phyloP scores from a whole-genome alignment of 2,329 filamentous ascomycete genomes.

The Paecilomyces sp. region DNA sequence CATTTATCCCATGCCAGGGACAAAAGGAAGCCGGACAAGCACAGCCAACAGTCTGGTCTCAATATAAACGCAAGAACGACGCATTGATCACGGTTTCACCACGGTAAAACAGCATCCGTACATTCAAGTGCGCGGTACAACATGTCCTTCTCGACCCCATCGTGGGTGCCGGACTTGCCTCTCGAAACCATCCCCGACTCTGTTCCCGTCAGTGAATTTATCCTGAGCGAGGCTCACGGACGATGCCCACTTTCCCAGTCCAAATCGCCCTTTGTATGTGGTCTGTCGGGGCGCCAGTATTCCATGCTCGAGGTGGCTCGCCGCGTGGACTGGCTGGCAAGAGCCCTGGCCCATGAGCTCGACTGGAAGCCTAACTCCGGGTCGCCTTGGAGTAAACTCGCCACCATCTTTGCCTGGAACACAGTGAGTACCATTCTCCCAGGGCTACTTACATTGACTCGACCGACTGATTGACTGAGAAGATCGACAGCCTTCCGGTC shows the following conservation, averaged over 20 bases:
- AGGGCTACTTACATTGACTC: too few relatives aligned
- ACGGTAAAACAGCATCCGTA: too few relatives aligned
- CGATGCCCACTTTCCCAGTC: slow-evolving; percentile 54
- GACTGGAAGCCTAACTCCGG: slow-evolving; percentile 56
- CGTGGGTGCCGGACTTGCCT: slow-evolving; percentile 5
- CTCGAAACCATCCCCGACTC: slow-evolving; percentile 55
- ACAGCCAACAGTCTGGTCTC: too few relatives aligned
- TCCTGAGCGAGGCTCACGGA: slow-evolving; percentile 60
- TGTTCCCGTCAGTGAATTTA: slow-evolving; percentile 63
- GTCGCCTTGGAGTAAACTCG: slow-evolving; percentile 65
- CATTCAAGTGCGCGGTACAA: too few relatives aligned
- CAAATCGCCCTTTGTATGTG: slow-evolving; percentile 63
- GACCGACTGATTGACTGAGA: too few relatives aligned
- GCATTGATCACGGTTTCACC: too few relatives aligned
- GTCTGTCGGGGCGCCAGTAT: slow-evolving; percentile 58
- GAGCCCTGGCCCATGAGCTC: slow-evolving; percentile 56
- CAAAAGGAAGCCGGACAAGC: too few relatives aligned
- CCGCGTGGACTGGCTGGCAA: slow-evolving; percentile 54
- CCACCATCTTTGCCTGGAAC: slow-evolving; percentile 63
- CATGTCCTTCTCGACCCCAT: too few relatives aligned
- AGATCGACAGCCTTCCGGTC: slow-evolving; percentile 60
- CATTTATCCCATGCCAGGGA: too few relatives aligned
- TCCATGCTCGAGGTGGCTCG: slow-evolving; percentile 49
- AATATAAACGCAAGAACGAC: too few relatives aligned
- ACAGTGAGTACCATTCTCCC: too few relatives aligned